Base-by-base conservation (phyloP, 2,329 filamentous ascomycete species). In the Coccinonectria pachysandricola region DNA sequence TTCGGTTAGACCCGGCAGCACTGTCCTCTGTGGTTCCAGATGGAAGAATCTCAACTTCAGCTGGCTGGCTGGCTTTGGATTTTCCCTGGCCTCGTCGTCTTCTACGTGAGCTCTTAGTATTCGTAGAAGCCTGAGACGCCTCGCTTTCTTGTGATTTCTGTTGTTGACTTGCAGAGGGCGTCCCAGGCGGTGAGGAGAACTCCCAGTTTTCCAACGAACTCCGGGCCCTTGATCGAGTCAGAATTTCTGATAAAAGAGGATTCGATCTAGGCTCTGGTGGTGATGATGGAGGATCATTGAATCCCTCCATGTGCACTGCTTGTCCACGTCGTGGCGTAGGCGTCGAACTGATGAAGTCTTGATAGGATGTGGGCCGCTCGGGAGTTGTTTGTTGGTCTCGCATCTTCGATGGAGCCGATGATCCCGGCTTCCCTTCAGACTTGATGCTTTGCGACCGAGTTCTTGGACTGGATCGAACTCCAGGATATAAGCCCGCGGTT, bases 401-500 rank as follows among this genome's bases (percentile, higher is more conserved):
- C 7, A 35, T 34, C 8, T 40, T 36, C 12, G 21, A 24, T 6
- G 7, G 19, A 32, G 34, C 19, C n/a, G 32, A 17, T 11, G 29
- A 31, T 17, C 36, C 27, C 19, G 29, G 29, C 12, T 30, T 34
- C 24, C 43, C 34, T 11, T 32, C 29, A 6, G 30, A 29, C 17
- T 19, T 19, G 3, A 31, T 37, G 7, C 36, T 42, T 12, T 39
- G 42, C 15, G 46, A 46, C 12, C 39, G 34, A 19, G 19, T 40
- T 37, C 16, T 36, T 4, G 46, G 41, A 35, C 66, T 77, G 2
- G 75, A 77, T 15, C 64, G 64, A 14, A 87, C 63, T 12, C 78
- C 71, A 1, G 79, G 65, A 40, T 86, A 88, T 35, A 88, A 60
- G 1, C 65, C 65, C 10, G 71, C 68, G 13, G 68, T 70, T 36